Conservation (phyloP, 164 flowering plant genomes). For the Vitis labrusca region DNA sequence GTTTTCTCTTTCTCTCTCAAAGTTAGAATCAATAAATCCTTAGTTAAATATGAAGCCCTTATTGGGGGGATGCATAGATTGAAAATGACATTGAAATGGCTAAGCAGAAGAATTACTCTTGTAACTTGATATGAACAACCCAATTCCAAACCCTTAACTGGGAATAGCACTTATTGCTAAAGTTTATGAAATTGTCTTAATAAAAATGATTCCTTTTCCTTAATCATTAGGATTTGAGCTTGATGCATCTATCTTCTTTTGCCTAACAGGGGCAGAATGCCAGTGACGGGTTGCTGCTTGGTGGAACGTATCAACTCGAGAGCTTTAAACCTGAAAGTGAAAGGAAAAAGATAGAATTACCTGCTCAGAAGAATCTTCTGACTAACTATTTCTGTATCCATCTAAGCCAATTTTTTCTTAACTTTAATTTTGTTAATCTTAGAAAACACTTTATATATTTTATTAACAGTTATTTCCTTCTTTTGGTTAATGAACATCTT, state of each 20-base stretch:
- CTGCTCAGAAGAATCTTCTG: slow-evolving; percentile 81
- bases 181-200: too few relatives aligned
- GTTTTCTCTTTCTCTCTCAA: too few relatives aligned
- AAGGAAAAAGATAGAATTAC: slow-evolving; percentile 71
- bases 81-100: too few relatives aligned
- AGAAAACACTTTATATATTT: not conserved
- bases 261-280: slow-evolving; percentile 31
- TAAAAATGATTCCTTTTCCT: not conserved
- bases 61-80: too few relatives aligned
- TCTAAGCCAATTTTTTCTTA: not conserved
- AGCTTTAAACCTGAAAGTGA: slow-evolving; percentile 40
- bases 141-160: too few relatives aligned
- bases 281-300: slow-evolving; percentile 19
- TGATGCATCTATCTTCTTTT: slow-evolving; percentile 14
- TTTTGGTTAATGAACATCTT: too few relatives aligned
- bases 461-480: too few relatives aligned
- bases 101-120: too few relatives aligned
- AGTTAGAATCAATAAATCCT: too few relatives aligned
- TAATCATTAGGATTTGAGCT: not conserved
- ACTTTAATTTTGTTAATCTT: not conserved
- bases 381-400: slow-evolving; percentile 96
- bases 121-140: too few relatives aligned
- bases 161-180: too few relatives aligned
- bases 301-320: slow-evolving; percentile 33
- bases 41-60: too few relatives aligned